Base-by-base conservation (phyloP, 2,329 filamentous ascomycete genomes). In the Malbranchea zuffiana region DNA sequence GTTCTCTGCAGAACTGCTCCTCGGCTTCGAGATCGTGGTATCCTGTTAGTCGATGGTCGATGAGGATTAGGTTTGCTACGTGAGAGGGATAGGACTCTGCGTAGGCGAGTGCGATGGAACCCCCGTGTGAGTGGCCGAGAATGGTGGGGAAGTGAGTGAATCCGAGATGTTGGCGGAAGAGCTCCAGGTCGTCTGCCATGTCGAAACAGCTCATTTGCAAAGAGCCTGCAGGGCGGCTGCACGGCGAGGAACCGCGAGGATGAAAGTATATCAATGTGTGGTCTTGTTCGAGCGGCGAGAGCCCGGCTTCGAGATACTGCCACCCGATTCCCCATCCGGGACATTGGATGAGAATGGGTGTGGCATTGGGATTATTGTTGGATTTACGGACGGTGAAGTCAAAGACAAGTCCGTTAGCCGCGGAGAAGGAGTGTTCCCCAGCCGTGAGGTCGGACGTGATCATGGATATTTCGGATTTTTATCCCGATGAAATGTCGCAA, bases 101-200 rank as follows among this genome's bases (percentile, higher is more conserved):
- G 24, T 53, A 55, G 3, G 42, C 49, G 5, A 54, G 40, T 4
- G 42, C 51, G n/a, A 55, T 48, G 2, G 47, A 45, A 2, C 50
- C 52, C 17, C 52, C 51, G 34, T 53, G 47, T 5, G 50, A 53
- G 23, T 53, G 52, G 17, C 50, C 49, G 1, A 50, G 31, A 6
- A 53, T 20, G 4, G 44, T 29, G 5, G 47, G 37, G 11, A 50
- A 45, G 4, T 39, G 32, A 3, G 48, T 46, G 1, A 52, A 32
- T 1, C 37, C 31, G 1, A 55, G 44, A 32, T 53, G 40, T 6
- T 21, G 16, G 16, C 52, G 50, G 7, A 54, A 46, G 3, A 44
- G 37, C 21, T 55, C 51, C 6, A 55, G 42, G 28, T 54, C 52
- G 3, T 31, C 37, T 6, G 42, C 44, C 46, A 48, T 45, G 36